Percentiles rank a stretch among this genome's conserved stretches.
Evolutionary conservation across 2,329 filamentous ascomycete species (phyloP).

Genomic region (Thielaviopsis euricoi): DNA sequence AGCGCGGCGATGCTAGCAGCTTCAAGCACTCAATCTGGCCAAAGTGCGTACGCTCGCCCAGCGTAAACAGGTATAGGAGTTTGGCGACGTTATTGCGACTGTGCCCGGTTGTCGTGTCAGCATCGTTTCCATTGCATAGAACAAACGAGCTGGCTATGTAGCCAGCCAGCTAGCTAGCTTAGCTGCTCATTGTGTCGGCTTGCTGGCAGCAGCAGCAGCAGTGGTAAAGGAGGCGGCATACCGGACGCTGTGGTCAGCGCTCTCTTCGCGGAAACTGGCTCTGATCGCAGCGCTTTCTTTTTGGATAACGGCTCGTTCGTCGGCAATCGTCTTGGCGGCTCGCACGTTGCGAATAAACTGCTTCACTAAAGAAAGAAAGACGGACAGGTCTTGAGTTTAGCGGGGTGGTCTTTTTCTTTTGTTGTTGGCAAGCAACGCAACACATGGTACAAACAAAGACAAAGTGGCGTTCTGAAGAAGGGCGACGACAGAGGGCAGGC

Average conservation of each 20-base stretch:
- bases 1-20: slow-evolving; percentile 85
- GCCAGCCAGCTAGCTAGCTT: background rate
- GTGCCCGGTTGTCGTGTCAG: slow-evolving; percentile 8
- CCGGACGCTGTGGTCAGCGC: slow-evolving; percentile 79
- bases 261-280: slow-evolving; percentile 95
- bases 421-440: background rate
- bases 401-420: background rate
- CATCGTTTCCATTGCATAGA: too few relatives aligned
- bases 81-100: slow-evolving; percentile 99
- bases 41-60: slow-evolving; percentile 95
- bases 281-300: slow-evolving; percentile 97
- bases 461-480: background rate
- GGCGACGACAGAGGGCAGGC: too few relatives aligned
- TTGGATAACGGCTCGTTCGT: slow-evolving; percentile 94
- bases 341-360: slow-evolving; percentile 99
- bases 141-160: background rate
- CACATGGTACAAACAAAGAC: background rate
- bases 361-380: slow-evolving; percentile 50
- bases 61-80: slow-evolving; percentile 90
- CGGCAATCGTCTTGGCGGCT: slow-evolving; percentile 95
- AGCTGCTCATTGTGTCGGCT: too few relatives aligned
- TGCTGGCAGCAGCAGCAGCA: background rate
- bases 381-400: background rate
- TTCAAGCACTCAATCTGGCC: slow-evolving; percentile 99
- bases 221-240: slow-evolving; percentile 23